Evolutionary conservation across 177 flowering plant species (phyloP).

Genomic region (Telopea speciosissima): DNA sequence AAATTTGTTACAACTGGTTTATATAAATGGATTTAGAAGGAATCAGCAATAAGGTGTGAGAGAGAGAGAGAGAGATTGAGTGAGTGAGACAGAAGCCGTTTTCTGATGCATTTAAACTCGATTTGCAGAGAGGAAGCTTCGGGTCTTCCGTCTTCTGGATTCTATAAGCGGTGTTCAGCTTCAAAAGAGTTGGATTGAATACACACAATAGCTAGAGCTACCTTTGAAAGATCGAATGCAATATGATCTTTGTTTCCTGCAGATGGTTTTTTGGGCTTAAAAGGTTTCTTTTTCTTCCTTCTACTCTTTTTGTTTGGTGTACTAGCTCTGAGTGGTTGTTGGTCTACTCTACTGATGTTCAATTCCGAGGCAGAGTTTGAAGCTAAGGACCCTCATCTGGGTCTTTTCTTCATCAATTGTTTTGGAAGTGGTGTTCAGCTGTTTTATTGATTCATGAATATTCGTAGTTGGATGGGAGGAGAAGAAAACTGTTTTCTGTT

Average conservation of each 20-base stretch:
- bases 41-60: no score
- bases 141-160: constrained; percentile 20
- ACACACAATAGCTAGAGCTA: background rate
- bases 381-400: background rate
- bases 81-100: constrained; percentile 12
- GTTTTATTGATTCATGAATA: background rate
- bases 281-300: constrained; percentile 8
- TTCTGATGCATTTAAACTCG: constrained; percentile 16
- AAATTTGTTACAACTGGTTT: no score
- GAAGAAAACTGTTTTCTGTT: background rate
- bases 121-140: constrained; percentile 22
- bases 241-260: background rate
- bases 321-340: no score
- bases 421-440: background rate
- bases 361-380: background rate
- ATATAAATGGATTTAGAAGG: no score
- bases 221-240: background rate
- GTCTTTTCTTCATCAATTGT: background rate
- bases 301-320: background rate
- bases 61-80: no score
- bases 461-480: no score
- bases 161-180: background rate
- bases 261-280: constrained; percentile 1
- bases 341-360: background rate
- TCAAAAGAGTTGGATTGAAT: constrained; percentile 7